A percentile compares a stretch with the other conserved stretches of the same genome.
phyloP scores from a whole-genome alignment of 192 early-diverging fungal species.

The Backusella psychrophila region DNA sequence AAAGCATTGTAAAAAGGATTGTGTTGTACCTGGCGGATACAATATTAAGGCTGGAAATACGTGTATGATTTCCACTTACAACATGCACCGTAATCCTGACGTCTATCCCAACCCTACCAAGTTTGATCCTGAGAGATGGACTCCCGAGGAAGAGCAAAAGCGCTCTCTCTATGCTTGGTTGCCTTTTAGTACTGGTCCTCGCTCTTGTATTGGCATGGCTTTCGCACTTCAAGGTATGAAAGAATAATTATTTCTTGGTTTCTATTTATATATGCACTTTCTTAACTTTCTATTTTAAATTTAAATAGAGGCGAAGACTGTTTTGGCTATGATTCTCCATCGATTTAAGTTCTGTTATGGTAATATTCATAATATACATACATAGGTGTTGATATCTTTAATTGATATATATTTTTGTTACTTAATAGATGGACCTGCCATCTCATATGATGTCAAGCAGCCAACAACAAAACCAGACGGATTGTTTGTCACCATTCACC shows the following conservation, averaged over 20 bases:
- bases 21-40: slow-evolving; percentile 44
- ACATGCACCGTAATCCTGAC: slow-evolving; percentile 45
- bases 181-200: slow-evolving; percentile 49
- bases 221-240: slow-evolving; percentile 43
- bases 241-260: neutral
- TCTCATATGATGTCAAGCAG: slow-evolving; percentile 23
- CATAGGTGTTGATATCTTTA: neutral
- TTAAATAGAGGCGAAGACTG: slow-evolving; percentile 48
- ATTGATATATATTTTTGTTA: neutral
- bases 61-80: slow-evolving; percentile 26
- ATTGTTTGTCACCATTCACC: slow-evolving; percentile 32
- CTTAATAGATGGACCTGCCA: slow-evolving; percentile 23
- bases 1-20: slow-evolving; percentile 43
- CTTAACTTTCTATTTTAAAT: slow-evolving; percentile 50
- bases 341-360: slow-evolving; percentile 40
- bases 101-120: slow-evolving; percentile 41
- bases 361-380: neutral
- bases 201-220: slow-evolving; percentile 58
- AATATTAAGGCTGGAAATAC: slow-evolving; percentile 23
- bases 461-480: slow-evolving; percentile 37
- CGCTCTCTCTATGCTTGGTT: slow-evolving; percentile 50
- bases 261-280: neutral
- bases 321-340: slow-evolving; percentile 47
- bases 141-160: slow-evolving; percentile 48
- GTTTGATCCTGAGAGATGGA: slow-evolving; percentile 56